phyloP scores from a whole-genome alignment of 2,329 filamentous ascomycete genomes.

The Rutstroemia sp. region DNA sequence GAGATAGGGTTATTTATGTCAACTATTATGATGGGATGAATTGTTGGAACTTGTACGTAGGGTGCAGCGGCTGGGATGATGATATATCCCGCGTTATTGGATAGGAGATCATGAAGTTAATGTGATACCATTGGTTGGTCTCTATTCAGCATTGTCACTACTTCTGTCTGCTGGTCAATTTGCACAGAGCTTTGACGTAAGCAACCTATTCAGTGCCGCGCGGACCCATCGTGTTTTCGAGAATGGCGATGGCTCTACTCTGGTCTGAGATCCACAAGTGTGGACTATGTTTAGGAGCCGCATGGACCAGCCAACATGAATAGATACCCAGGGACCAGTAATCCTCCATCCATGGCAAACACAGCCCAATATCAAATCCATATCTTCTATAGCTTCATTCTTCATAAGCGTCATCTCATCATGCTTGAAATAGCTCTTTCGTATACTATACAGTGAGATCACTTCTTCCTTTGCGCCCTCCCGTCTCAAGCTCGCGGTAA shows the following conservation, averaged over 20 bases:
- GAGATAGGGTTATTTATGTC: background rate
- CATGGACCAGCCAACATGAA: too few relatives aligned
- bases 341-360: slow-evolving; percentile 23
- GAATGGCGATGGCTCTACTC: too few relatives aligned
- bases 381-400: background rate
- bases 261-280: too few relatives aligned
- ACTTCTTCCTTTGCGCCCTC: too few relatives aligned
- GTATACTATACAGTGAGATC: background rate
- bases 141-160: background rate
- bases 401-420: background rate
- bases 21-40: background rate
- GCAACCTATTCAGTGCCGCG: too few relatives aligned
- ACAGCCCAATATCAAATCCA: slow-evolving; percentile 8
- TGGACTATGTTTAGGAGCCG: too few relatives aligned
- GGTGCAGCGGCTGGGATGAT: background rate
- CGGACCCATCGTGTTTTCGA: too few relatives aligned
- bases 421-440: background rate
- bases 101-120: background rate
- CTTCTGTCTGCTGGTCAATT: too few relatives aligned
- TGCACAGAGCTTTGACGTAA: too few relatives aligned
- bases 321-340: slow-evolving; percentile 11
- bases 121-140: background rate
- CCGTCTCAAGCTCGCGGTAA: too few relatives aligned
- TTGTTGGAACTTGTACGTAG: background rate
- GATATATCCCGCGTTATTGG: background rate